Base-by-base conservation (phyloP, 169 alveolate species). In the Plasmodium relictum region DNA sequence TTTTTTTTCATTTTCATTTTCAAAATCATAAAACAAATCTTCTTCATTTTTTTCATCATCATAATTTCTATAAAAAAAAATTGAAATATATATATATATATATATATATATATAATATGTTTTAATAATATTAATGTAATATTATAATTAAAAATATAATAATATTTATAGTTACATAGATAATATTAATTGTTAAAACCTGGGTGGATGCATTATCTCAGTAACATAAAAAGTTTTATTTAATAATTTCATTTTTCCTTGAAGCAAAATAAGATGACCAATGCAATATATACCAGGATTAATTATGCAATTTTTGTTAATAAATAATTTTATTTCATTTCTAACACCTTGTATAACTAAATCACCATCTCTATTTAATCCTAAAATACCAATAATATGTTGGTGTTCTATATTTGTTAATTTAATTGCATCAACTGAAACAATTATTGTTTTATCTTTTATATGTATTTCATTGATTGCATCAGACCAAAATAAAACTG, bases 201-300 rank as follows among this genome's bases (percentile, higher is more conserved):
- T 76, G 50, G 96, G 96, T 0, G 96, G 96, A 63, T 93, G 96
- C 74, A 61, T 89, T 16, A 93, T 83, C 39, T 83, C 94, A n/a
- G 83, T 74, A 39, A 74, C 96, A 24, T 92, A 52, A 26, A 93
- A 76, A 4, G 92, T 48, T 45, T 92, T 94, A 70, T 88, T 89
- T 44, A 24, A 14, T 20, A 59, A 37, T 68, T 70, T 61, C 89
- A 72, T 73, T 65, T 66, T 90, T 68, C 94, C 89, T 58, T 70
- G 88, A 42, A 93, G 88, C 41, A 93, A 88, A 12, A 92, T 94
- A 72, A 91, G 73, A 76, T 85, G 89, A 61, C 95, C 92, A 8
- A 74, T 76, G 65, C 96, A 91, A 70, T 93, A 93, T 7, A 93
- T 89, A 16, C 96, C 96, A 66, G 65, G 85, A 24, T 71, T 44